phyloP scores from a whole-genome alignment of 129 eudicot species.

The Silybum marianum region DNA sequence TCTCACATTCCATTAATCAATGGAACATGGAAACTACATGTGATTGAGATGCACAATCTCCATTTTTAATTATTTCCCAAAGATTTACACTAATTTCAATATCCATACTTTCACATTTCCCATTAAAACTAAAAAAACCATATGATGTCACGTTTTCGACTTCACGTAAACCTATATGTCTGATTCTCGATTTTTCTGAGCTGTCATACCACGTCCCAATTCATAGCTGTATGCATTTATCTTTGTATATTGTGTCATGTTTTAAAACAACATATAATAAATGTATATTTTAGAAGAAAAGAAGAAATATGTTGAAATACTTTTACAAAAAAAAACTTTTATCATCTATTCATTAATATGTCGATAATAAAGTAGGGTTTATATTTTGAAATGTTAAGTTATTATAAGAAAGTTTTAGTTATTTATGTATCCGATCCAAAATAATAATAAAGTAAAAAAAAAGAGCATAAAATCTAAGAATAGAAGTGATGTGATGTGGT shows the following conservation, averaged over 20 bases:
- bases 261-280: neutral
- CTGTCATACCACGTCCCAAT: slow-evolving; percentile 12
- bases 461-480: slow-evolving; percentile 27
- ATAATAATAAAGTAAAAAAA: neutral
- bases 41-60: slow-evolving; percentile 37
- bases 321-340: neutral
- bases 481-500: slow-evolving; percentile 29
- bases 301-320: neutral
- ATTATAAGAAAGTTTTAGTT: neutral
- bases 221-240: slow-evolving; percentile 18
- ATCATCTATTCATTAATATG: neutral
- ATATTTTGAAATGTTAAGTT: neutral
- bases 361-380: neutral
- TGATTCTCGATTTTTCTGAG: slow-evolving; percentile 21
- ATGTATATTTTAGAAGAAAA: neutral
- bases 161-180: slow-evolving; percentile 18
- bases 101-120: slow-evolving; percentile 14
- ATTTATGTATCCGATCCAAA: neutral
- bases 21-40: slow-evolving; percentile 46
- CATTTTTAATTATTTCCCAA: slow-evolving; percentile 22
- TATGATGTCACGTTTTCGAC: slow-evolving; percentile 23
- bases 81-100: slow-evolving; percentile 24
- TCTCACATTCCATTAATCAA: slow-evolving; percentile 29
- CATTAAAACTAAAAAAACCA: neutral
- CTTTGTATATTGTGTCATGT: slow-evolving; percentile 23